phyloP scores from a whole-genome alignment of 768 basidiomycete species.

The Hypsizygus marmoreus region DNA sequence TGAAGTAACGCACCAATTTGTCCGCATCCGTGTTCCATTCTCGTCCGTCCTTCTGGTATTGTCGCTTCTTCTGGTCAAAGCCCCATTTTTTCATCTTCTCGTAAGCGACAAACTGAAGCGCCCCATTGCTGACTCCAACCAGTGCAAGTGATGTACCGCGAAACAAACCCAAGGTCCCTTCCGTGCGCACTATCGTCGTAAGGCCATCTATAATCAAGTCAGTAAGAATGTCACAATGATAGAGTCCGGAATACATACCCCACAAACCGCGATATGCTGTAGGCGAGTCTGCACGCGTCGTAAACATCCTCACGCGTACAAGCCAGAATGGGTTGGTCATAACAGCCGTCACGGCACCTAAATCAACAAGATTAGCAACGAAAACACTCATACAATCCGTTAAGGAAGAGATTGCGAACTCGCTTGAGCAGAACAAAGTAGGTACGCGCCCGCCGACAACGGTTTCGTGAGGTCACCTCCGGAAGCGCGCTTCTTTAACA shows the following conservation, averaged over 20 bases:
- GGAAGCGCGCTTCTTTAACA: slow-evolving; percentile 81
- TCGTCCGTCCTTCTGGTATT: slow-evolving; percentile 59
- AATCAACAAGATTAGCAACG: slow-evolving; percentile 14
- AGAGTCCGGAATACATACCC: slow-evolving; percentile 47
- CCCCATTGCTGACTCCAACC: slow-evolving; percentile 92
- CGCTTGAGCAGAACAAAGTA: slow-evolving; percentile 92
- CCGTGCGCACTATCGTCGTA: slow-evolving; percentile 63
- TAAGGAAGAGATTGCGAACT: slow-evolving; percentile 62
- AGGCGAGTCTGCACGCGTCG: slow-evolving; percentile 66
- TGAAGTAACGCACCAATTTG: slow-evolving; percentile 68
- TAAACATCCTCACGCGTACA: slow-evolving; percentile 96
- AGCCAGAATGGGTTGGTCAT: slow-evolving; percentile 99
- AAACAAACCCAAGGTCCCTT: slow-evolving; percentile 82
- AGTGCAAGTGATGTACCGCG: slow-evolving; percentile 87
- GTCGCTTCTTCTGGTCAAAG: slow-evolving; percentile 73
- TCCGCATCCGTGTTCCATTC: slow-evolving; percentile 74
- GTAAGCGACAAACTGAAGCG: slow-evolving; percentile 94
- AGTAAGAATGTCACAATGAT: slow-evolving; percentile 1
- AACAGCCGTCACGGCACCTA: slow-evolving; percentile 91
- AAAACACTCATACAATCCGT: slow-evolving; percentile 11
- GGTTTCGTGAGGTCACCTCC: slow-evolving; percentile 64
- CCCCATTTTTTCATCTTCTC: slow-evolving; percentile 95
- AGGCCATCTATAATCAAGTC: slow-evolving; percentile 57
- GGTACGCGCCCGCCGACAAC: slow-evolving; percentile 76
- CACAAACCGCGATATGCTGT: slow-evolving; percentile 78